Percentiles rank a stretch among this genome's conserved stretches.
phyloP scores from a whole-genome alignment of 495 filamentous ascomycete species.

The Astrothelium macrocarpum region DNA sequence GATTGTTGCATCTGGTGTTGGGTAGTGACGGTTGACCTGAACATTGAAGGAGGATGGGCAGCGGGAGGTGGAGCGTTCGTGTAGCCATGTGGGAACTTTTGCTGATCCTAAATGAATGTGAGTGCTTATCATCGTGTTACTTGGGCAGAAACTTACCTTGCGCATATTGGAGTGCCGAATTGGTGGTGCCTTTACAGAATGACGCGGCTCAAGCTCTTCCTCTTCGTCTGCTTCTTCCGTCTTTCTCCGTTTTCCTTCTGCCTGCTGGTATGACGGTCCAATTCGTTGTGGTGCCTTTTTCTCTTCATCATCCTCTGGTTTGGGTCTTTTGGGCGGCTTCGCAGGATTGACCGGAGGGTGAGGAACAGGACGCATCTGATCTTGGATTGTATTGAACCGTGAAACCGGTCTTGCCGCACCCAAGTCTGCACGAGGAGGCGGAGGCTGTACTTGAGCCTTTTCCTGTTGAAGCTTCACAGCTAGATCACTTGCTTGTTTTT shows the following conservation, averaged over 20 bases:
- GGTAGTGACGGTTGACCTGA: conserved; percentile 34
- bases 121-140: neutral
- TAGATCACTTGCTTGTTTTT: conserved; percentile 32
- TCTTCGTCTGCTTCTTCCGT: conserved; percentile 46
- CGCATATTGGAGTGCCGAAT: conserved; percentile 72
- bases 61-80: conserved; percentile 44
- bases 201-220: conserved; percentile 34
- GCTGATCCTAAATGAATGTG: conserved; percentile 37
- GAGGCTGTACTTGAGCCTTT: conserved; percentile 22
- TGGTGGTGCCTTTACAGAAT: conserved; percentile 62
- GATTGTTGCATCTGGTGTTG: conserved; percentile 42
- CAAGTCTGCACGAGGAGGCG: conserved; percentile 41
- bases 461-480: conserved; percentile 35
- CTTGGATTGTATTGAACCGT: conserved; percentile 44
- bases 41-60: conserved; percentile 36
- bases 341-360: conserved; percentile 49
- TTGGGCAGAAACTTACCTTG: conserved; percentile 45
- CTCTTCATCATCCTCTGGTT: conserved; percentile 44
- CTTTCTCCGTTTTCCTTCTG: conserved; percentile 50
- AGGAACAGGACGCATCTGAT: conserved; percentile 40
- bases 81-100: conserved; percentile 54
- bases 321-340: conserved; percentile 55
- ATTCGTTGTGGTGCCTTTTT: conserved; percentile 33
- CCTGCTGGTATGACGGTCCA: conserved; percentile 38
- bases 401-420: conserved; percentile 44